These are phyloP conservation scores for Kodamaea plutei DNA, from an alignment of 1,139 yeast genomes.

Conservation along the genomic window DNA sequence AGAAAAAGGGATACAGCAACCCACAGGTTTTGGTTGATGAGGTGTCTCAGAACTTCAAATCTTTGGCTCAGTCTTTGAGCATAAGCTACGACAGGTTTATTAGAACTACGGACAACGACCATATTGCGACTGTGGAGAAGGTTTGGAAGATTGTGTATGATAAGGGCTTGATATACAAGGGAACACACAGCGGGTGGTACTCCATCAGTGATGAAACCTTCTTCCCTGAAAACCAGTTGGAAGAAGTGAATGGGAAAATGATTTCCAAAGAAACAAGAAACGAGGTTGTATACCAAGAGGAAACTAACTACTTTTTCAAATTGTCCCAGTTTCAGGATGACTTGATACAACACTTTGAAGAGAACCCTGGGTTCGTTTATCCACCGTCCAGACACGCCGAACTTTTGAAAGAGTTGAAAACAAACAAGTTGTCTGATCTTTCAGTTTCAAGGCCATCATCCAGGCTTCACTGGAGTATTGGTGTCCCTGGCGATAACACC, in stretches of 20 bases:
- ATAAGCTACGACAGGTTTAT: conserved; percentile 74
- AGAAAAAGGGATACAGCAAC: conserved; percentile 35
- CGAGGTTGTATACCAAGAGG: conserved; percentile 72
- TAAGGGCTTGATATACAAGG: conserved; percentile 72
- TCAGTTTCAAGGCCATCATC: conserved; percentile 80
- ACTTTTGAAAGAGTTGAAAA: conserved; percentile 55
- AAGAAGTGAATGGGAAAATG: conserved; percentile 39
- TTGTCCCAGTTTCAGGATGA: conserved; percentile 55
- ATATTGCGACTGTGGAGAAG: conserved; percentile 54
- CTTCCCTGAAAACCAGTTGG: conserved; percentile 77
- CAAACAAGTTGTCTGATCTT: conserved; percentile 52
- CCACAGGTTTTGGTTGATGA: conserved; percentile 74
- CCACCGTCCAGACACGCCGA: conserved; percentile 59
- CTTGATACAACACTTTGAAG: conserved; percentile 46
- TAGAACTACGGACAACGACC: conserved; percentile 86
- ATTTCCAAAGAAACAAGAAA: conserved; percentile 73
- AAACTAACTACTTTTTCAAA: conserved; percentile 82
- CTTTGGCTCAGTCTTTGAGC: conserved; percentile 52
- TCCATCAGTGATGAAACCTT: conserved; percentile 93
- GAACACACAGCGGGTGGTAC: conserved; percentile 91
- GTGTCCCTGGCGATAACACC: conserved; percentile 73
- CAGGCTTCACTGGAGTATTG: conserved; percentile 84
- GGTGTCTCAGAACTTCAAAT: conserved; percentile 60
- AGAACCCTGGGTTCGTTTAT: conserved; percentile 53
- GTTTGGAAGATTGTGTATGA: conserved; percentile 64